Evolutionary conservation across 495 filamentous ascomycete genomes (phyloP), one percentile per base, ranked within the genome.

Genomic region (Lasiosphaeriaceae sp.): DNA sequence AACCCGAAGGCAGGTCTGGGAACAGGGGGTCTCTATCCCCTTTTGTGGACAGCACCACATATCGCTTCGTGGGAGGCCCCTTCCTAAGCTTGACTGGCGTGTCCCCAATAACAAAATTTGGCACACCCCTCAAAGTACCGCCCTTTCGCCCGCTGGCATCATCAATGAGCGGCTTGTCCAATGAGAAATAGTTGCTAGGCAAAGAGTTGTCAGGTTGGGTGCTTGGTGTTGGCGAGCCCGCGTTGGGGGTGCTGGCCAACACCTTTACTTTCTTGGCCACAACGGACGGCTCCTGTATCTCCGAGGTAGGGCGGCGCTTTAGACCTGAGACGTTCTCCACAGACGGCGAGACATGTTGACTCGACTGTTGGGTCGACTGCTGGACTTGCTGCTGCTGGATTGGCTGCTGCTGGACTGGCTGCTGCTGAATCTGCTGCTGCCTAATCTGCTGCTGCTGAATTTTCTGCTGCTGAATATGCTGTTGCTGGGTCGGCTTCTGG

Each of bases 341-440:
- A 12, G 57, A 44, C 22, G 20, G 26, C 12, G 46, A 23, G 11
- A 47, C 3, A 16, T 57, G 58, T 11, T 67, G 62, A 14, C 35
- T 29, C 19, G 23, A 9, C 23, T 59, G 64, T 20, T 55, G 50
- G 11, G 31, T 21, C 1, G 35, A 12, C 14, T 52, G 57, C 43
- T 56, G 54, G 11, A 19, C 57, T 29, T 71, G 74, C 14, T 62
- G n/a, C n/a, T n/a, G 66, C 26, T 72, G 72, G 11, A 65, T 51
- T 56, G 62, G 75, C 31, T 71, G 76, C 17, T 74, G 66, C 26
- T 72, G 72, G 11, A 65, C 52, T 56, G 62, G 75, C 31, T 71
- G 76, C 17, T 74, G 68, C 17, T 3, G 4, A 12, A 47, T 6
- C 6, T 11, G 19, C 7, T 31, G 26, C 9, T 31, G 26, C 45